These are phyloP conservation scores for Russula sp. DNA, from an alignment of 768 basidiomycete genomes.

Conservation along the genomic window DNA sequence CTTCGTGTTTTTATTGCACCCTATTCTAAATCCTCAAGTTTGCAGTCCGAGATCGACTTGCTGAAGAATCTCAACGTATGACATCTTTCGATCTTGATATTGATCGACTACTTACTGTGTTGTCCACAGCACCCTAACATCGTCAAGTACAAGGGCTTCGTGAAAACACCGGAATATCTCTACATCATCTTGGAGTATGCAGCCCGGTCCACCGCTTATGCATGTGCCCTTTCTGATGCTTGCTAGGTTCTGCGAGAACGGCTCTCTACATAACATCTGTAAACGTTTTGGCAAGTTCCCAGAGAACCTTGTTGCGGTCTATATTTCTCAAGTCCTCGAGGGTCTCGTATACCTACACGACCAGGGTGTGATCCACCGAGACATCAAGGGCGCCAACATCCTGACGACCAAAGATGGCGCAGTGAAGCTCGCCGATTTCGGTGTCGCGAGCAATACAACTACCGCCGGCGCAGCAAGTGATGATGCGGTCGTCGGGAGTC, in stretches of 20 bases:
- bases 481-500: slow-evolving; percentile 93
- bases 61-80: slow-evolving; percentile 93
- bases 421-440: slow-evolving; percentile 99
- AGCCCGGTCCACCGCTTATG: background rate
- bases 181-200: slow-evolving; percentile 94
- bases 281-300: slow-evolving; percentile 99
- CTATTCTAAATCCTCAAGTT: background rate
- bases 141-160: slow-evolving; percentile 98
- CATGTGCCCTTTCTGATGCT: slow-evolving; percentile 1
- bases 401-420: slow-evolving; percentile 98
- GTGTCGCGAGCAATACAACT: slow-evolving; percentile 76
- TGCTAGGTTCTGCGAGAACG: slow-evolving; percentile 92
- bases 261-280: slow-evolving; percentile 90
- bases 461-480: slow-evolving; percentile 73
- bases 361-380: slow-evolving; percentile 98
- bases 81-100: background rate
- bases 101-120: slow-evolving; percentile 3
- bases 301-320: slow-evolving; percentile 92
- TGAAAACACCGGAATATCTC: slow-evolving; percentile 88
- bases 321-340: slow-evolving; percentile 93
- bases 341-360: slow-evolving; percentile 97
- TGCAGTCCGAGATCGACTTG: slow-evolving; percentile 91
- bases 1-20: background rate
- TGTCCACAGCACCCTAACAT: slow-evolving; percentile 82
- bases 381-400: slow-evolving; percentile 99